Evolutionary conservation across 2,329 filamentous ascomycete genomes (phyloP).

Genomic region (Aureobasidium uvarum): DNA sequence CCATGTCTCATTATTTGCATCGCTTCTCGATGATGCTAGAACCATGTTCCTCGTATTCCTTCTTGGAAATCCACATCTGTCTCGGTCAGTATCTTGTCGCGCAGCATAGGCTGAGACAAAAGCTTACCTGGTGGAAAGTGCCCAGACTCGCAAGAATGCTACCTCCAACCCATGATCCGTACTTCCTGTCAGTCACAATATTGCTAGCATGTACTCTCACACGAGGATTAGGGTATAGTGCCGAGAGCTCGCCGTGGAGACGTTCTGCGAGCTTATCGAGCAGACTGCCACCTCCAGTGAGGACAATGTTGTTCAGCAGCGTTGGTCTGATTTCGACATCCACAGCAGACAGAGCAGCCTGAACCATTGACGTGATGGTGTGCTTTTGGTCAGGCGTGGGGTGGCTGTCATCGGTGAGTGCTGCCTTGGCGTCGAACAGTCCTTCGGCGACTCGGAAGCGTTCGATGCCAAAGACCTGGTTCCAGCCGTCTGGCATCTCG

Average conservation of each 20-base stretch:
- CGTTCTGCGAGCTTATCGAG: slow-evolving; percentile 91
- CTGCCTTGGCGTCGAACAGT: slow-evolving; percentile 82
- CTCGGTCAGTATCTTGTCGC: background rate
- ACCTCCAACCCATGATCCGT: slow-evolving; percentile 93
- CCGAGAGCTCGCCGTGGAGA: slow-evolving; percentile 76
- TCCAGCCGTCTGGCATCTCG: slow-evolving; percentile 95
- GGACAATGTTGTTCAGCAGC: slow-evolving; percentile 83
- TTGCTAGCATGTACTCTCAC: slow-evolving; percentile 87
- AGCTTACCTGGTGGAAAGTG: slow-evolving; percentile 76
- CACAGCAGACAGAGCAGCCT: slow-evolving; percentile 70
- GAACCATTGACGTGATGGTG: slow-evolving; percentile 80
- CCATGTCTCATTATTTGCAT: slow-evolving; percentile 64
- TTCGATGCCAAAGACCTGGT: slow-evolving; percentile 89
- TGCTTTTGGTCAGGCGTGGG: slow-evolving; percentile 60
- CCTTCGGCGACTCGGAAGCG: slow-evolving; percentile 84
- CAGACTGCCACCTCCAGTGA: slow-evolving; percentile 84
- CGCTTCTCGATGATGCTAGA: slow-evolving; percentile 88
- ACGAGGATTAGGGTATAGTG: slow-evolving; percentile 78
- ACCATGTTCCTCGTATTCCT: slow-evolving; percentile 97
- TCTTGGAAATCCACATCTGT: slow-evolving; percentile 91
- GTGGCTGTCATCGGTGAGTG: slow-evolving; percentile 55
- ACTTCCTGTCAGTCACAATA: slow-evolving; percentile 82
- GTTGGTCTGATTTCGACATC: slow-evolving; percentile 86
- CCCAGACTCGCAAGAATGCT: slow-evolving; percentile 94
- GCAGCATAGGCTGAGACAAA: background rate